phyloP scores from a whole-genome alignment of 768 basidiomycete species.

The Naganishia onofrii region DNA sequence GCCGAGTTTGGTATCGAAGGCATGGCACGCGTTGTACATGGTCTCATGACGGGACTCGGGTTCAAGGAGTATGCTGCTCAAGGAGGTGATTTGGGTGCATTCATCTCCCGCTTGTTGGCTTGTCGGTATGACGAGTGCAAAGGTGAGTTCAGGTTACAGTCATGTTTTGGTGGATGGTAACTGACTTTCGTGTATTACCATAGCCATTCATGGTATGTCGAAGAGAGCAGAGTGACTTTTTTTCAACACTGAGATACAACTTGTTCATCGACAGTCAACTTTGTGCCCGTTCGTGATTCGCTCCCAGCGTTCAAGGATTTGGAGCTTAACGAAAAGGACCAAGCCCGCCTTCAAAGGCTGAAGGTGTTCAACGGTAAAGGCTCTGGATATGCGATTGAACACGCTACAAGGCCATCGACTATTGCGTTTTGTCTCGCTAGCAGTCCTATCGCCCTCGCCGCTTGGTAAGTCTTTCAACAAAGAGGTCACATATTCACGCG shows the following conservation, averaged over 20 bases:
- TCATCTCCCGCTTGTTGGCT: conserved; percentile 38
- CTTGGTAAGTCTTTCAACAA: conserved; percentile 21
- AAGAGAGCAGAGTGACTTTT: not conserved
- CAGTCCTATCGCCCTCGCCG: conserved; percentile 43
- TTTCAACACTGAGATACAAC: no score
- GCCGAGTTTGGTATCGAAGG: conserved; percentile 37
- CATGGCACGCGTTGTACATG: conserved; percentile 40
- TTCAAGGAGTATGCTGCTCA: conserved; percentile 45
- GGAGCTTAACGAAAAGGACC: conserved; percentile 18
- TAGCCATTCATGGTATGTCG: conserved; percentile 24
- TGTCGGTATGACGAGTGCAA: conserved; percentile 40
- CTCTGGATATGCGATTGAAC: conserved; percentile 39
- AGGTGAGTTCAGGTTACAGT: conserved; percentile 36
- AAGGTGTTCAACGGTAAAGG: conserved; percentile 24
- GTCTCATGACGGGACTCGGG: conserved; percentile 44
- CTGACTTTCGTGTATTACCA: not conserved
- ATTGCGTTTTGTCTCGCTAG: conserved; percentile 41
- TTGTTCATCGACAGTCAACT: conserved; percentile 1
- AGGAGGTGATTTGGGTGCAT: conserved; percentile 50
- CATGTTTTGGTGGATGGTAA: no score
- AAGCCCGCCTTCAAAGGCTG: conserved; percentile 3
- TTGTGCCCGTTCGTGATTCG: not conserved
- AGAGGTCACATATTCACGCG: no score
- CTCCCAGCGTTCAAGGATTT: not conserved
- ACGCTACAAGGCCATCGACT: conserved; percentile 40